Evolutionary conservation across 2,329 filamentous ascomycete genomes (phyloP).

Genomic region (Chalaropsis ovoidea): DNA sequence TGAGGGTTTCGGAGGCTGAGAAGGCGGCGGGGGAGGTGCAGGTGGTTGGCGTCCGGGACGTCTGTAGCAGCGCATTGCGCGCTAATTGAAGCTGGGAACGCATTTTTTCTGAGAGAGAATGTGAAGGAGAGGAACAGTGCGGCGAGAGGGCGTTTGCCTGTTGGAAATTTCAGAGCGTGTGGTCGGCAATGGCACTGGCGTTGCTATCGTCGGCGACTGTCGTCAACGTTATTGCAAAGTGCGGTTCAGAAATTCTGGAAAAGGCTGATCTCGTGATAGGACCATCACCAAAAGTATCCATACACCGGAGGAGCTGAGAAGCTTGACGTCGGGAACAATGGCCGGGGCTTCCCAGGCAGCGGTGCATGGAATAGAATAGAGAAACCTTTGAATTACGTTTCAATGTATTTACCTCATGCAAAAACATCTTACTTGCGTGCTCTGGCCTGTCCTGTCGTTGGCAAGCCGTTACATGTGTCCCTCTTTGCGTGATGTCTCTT

Average conservation of each 20-base stretch:
- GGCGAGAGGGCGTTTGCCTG: background rate
- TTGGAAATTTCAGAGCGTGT: background rate
- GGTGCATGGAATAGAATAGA: background rate
- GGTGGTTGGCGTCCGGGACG: conserved; percentile 31
- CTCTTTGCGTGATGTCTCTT: background rate
- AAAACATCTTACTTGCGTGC: background rate
- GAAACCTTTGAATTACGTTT: background rate
- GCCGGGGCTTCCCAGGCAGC: background rate
- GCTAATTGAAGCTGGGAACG: conserved; percentile 23
- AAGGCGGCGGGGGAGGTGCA: conserved; percentile 27
- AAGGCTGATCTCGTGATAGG: conserved; percentile 16
- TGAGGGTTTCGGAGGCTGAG: conserved; percentile 26
- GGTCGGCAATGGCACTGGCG: background rate
- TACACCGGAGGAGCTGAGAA: background rate
- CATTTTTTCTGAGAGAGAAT: conserved; percentile 15
- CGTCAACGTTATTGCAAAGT: background rate
- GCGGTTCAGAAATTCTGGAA: conserved; percentile 16
- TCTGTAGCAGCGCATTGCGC: conserved; percentile 26
- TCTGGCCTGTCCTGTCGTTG: background rate
- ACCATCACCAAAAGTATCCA: conserved; percentile 13
- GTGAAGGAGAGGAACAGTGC: background rate
- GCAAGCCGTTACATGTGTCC: background rate
- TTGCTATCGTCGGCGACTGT: background rate
- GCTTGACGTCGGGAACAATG: background rate
- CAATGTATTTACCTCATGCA: background rate